Conservation (phyloP, 2,329 filamentous ascomycete species). For the Elsinoe australis region DNA sequence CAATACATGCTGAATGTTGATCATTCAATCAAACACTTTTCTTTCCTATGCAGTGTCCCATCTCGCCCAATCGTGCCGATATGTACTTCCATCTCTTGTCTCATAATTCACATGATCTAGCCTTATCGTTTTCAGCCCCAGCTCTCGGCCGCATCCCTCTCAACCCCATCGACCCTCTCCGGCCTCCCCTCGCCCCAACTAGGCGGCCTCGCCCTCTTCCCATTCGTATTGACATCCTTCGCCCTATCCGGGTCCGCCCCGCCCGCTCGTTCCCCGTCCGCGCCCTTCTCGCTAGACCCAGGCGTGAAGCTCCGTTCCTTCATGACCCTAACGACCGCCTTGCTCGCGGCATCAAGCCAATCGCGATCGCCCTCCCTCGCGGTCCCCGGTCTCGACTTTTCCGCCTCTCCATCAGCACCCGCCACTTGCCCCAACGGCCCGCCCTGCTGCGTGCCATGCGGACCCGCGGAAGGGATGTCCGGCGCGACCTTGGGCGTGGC, state of each 20-base stretch:
- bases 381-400: too few relatives aligned
- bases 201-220: conserved; percentile 17
- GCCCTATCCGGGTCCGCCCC: background rate
- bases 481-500: too few relatives aligned
- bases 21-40: too few relatives aligned
- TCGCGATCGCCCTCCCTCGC: background rate
- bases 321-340: conserved; percentile 12
- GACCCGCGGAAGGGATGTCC: too few relatives aligned
- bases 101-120: too few relatives aligned
- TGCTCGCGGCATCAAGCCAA: conserved; percentile 12
- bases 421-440: background rate
- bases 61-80: background rate
- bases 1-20: too few relatives aligned
- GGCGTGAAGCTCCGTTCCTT: background rate
- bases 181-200: conserved; percentile 5
- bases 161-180: too few relatives aligned
- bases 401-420: background rate
- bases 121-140: background rate
- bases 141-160: background rate
- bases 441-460: too few relatives aligned
- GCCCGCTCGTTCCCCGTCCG: too few relatives aligned
- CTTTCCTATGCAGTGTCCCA: too few relatives aligned
- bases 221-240: conserved; percentile 18
- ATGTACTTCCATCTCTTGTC: background rate
- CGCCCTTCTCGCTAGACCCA: background rate